Percentiles rank a stretch among this genome's conserved stretches.
Evolutionary conservation across 805 yeast genomes (phyloP).

Genomic region (Zygosaccharomyces kombuchaensis): DNA sequence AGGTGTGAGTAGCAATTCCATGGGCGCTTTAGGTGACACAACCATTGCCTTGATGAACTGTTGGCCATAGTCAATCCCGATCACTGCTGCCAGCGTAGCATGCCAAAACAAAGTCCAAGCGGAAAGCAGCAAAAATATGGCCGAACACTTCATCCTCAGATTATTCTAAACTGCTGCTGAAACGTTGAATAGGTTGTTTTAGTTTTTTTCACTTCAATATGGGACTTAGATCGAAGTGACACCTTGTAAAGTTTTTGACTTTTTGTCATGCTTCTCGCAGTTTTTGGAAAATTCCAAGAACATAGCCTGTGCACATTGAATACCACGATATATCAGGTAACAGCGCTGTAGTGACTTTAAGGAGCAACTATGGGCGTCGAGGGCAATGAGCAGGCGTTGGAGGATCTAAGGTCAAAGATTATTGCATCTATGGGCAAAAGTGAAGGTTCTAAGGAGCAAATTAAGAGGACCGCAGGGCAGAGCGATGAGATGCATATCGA

Average conservation of each 20-base stretch:
- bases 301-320: not conserved
- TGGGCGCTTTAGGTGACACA: constrained; percentile 85
- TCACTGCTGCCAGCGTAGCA: constrained; percentile 49
- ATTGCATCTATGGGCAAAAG: constrained; percentile 25
- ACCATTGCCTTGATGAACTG: constrained; percentile 82
- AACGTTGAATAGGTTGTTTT: not conserved
- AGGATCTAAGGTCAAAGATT: constrained; percentile 27
- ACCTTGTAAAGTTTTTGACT: not conserved
- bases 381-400: constrained; percentile 17
- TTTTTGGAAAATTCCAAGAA: not conserved
- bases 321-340: not conserved
- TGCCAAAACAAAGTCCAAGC: constrained; percentile 17
- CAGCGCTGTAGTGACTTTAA: not conserved
- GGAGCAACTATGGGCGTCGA: not conserved
- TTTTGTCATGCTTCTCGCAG: not conserved
- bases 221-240: not conserved
- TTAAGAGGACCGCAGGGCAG: constrained; percentile 9
- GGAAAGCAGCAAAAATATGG: constrained; percentile 7
- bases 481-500: not conserved
- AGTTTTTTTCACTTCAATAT: not conserved
- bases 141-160: constrained; percentile 9
- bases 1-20: constrained; percentile 82
- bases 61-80: constrained; percentile 88
- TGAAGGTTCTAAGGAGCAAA: constrained; percentile 1
- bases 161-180: not conserved